These are phyloP conservation scores for Primulina tabacum DNA, from an alignment of 257 asterid genomes.

Conservation along the genomic window DNA sequence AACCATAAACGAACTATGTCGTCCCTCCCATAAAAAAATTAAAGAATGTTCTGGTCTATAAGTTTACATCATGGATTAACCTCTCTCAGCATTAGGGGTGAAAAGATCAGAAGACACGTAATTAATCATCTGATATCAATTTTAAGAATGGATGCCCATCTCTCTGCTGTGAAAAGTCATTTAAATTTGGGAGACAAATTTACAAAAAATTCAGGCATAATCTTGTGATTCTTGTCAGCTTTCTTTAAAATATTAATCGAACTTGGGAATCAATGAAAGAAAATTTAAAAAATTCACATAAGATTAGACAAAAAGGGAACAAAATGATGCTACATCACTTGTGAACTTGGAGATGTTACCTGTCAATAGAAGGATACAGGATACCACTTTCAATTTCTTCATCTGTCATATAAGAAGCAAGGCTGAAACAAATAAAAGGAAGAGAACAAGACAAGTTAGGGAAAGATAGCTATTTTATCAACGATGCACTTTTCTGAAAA, in stretches of 20 bases:
- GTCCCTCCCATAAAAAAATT: no score
- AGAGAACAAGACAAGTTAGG: constrained; percentile 17
- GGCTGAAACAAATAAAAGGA: constrained; percentile 53
- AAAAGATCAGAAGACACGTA: background rate
- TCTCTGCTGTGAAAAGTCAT: background rate
- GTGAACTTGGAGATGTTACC: constrained; percentile 37
- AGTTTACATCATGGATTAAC: background rate
- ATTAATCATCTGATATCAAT: background rate
- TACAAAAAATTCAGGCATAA: background rate
- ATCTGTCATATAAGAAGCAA: constrained; percentile 84
- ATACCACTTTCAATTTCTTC: constrained; percentile 75
- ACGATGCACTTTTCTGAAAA: background rate
- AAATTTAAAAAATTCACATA: background rate
- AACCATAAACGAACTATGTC: background rate
- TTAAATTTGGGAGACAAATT: background rate
- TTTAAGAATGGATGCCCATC: background rate
- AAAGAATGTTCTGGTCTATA: background rate
- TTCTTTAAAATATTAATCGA: background rate
- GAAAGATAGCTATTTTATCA: constrained; percentile 4
- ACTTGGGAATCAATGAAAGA: background rate
- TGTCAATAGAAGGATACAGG: constrained; percentile 79
- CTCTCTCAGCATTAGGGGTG: background rate
- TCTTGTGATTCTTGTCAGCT: background rate
- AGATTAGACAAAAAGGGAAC: background rate
- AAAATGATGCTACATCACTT: background rate